phyloP scores from a whole-genome alignment of 1,284 basidiomycete genomes.

The Wolfiporia cocos region DNA sequence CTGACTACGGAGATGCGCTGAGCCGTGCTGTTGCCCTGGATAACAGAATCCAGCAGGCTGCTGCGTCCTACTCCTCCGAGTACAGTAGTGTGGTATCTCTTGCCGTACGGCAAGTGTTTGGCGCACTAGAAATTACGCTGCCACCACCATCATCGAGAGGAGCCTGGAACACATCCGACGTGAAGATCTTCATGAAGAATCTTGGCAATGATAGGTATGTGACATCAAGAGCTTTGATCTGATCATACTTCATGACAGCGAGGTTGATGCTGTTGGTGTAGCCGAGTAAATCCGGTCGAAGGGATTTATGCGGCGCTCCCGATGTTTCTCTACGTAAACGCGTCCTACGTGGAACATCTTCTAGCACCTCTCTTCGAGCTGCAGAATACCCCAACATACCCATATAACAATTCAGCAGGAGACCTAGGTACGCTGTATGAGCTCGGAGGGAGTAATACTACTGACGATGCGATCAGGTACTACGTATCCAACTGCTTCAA shows the following conservation, averaged over 20 bases:
- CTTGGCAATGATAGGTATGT: conserved; percentile 13
- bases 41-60: conserved; percentile 15
- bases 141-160: conserved; percentile 25
- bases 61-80: conserved; percentile 18
- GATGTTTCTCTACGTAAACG: conserved; percentile 39
- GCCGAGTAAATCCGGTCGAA: conserved; percentile 40
- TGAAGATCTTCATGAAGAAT: conserved; percentile 42
- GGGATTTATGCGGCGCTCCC: conserved; percentile 42
- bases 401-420: conserved; percentile 27
- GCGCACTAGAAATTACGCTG: conserved; percentile 32
- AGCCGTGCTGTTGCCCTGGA: conserved; percentile 21
- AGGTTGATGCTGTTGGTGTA: conserved; percentile 13
- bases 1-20: conserved; percentile 17
- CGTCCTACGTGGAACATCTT: conserved; percentile 33
- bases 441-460: not conserved
- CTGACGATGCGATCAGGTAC: conserved; percentile 5
- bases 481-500: conserved; percentile 13
- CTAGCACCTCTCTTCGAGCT: conserved; percentile 41
- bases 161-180: conserved; percentile 30
- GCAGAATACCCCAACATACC: conserved; percentile 26
- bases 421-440: conserved; percentile 31
- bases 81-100: conserved; percentile 37
- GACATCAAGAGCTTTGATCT: not conserved
- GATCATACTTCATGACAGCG: not conserved
- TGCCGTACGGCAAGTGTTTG: conserved; percentile 35